phyloP scores from a whole-genome alignment of 176 grass and related monocot genomes.

The Thalia dealbata region DNA sequence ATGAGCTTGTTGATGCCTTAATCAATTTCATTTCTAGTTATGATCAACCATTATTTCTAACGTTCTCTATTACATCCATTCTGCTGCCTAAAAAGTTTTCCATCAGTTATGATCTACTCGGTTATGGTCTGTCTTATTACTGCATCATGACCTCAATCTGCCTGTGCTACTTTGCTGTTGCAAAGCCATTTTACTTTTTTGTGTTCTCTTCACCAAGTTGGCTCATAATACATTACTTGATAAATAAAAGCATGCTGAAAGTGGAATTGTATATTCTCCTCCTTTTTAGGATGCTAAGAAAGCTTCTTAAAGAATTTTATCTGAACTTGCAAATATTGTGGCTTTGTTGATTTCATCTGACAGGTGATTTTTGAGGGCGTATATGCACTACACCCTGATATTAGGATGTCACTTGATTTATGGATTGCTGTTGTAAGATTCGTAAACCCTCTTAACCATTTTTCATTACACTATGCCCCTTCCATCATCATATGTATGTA shows the following conservation, averaged over 20 bases:
- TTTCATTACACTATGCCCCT: slow-evolving; percentile 22
- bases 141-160: too few relatives aligned
- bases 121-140: too few relatives aligned
- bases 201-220: slow-evolving; percentile 1
- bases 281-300: background rate
- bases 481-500: slow-evolving; percentile 11
- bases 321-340: background rate
- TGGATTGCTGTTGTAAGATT: slow-evolving; percentile 99
- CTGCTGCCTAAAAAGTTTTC: too few relatives aligned
- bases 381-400: slow-evolving; percentile 85
- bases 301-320: background rate
- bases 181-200: background rate
- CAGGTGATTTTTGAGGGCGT: slow-evolving; percentile 99
- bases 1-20: too few relatives aligned
- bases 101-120: too few relatives aligned
- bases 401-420: slow-evolving; percentile 89
- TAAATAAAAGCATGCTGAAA: background rate
- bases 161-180: background rate
- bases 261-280: background rate
- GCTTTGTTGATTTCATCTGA: background rate
- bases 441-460: background rate
- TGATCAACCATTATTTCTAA: too few relatives aligned
- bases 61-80: too few relatives aligned
- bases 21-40: too few relatives aligned
- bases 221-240: background rate